Evolutionary conservation across 202 grass and related monocot species (phyloP).

Genomic region (Setaria viridis): DNA sequence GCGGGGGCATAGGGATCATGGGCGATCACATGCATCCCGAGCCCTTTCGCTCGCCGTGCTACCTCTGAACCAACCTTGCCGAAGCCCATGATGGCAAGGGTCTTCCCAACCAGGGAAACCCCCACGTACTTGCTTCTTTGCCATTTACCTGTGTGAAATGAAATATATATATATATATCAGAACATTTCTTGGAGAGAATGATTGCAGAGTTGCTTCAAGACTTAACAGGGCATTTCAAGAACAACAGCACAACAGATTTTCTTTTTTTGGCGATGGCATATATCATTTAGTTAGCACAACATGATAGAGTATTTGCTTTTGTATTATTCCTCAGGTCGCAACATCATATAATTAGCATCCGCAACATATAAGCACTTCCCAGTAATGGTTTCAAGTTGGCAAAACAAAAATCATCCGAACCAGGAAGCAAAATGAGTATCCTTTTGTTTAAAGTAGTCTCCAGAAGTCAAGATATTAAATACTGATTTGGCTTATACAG

Average conservation of each 20-base stretch:
- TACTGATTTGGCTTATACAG: background rate
- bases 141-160: conserved; percentile 72
- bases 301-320: no score
- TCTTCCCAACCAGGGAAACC: conserved; percentile 87
- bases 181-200: conserved; percentile 25
- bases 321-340: no score
- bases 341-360: no score
- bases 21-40: conserved; percentile 86
- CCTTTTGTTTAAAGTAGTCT: background rate
- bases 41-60: conserved; percentile 75
- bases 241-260: no score
- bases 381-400: no score
- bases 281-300: no score
- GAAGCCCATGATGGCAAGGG: conserved; percentile 82
- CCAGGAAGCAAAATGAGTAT: background rate
- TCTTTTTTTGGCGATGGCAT: no score
- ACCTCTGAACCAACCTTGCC: conserved; percentile 94
- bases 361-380: no score
- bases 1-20: conserved; percentile 87
- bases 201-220: background rate
- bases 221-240: no score
- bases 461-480: background rate
- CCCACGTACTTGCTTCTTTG: conserved; percentile 81
- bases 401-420: background rate
- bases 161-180: background rate